A percentile compares a stretch with the other conserved stretches of the same genome.
phyloP scores from a whole-genome alignment of 768 basidiomycete genomes.

The Russula abietina region DNA sequence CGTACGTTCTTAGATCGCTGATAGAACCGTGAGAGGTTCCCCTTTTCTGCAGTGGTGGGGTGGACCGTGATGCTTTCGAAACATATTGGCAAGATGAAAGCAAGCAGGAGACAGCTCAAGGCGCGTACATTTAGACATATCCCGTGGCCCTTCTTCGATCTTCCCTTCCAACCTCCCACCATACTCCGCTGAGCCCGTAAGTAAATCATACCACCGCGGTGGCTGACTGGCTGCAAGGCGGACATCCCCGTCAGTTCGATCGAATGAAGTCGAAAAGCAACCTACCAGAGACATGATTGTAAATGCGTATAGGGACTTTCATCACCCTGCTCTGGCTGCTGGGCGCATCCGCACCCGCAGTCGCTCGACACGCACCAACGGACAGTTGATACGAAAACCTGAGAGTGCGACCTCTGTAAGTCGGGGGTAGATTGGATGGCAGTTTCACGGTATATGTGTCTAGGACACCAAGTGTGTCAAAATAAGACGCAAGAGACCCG shows the following conservation, averaged over 20 bases:
- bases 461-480: conserved; percentile 31
- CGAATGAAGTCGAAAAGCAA: neutral
- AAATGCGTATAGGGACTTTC: conserved; percentile 87
- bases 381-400: conserved; percentile 85
- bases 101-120: neutral
- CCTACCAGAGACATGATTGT: conserved; percentile 77
- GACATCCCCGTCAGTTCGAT: neutral
- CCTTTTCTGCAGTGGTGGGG: neutral
- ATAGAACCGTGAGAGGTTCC: conserved; percentile 13
- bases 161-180: conserved; percentile 19
- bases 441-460: conserved; percentile 75
- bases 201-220: conserved; percentile 12
- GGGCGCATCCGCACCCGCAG: conserved; percentile 31
- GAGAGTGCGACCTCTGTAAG: conserved; percentile 78
- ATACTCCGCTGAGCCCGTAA: conserved; percentile 11
- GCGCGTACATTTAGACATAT: conserved; percentile 11
- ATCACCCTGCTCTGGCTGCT: conserved; percentile 68
- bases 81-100: conserved; percentile 6
- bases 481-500: neutral
- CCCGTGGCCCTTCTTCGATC: conserved; percentile 16
- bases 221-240: conserved; percentile 14
- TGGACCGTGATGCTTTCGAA: neutral
- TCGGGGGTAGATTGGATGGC: conserved; percentile 81
- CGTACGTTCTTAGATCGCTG: conserved; percentile 20
- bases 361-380: conserved; percentile 78